Evolutionary conservation across 192 early-diverging fungal species (phyloP).

Genomic region (Geranomyces variabilis): DNA sequence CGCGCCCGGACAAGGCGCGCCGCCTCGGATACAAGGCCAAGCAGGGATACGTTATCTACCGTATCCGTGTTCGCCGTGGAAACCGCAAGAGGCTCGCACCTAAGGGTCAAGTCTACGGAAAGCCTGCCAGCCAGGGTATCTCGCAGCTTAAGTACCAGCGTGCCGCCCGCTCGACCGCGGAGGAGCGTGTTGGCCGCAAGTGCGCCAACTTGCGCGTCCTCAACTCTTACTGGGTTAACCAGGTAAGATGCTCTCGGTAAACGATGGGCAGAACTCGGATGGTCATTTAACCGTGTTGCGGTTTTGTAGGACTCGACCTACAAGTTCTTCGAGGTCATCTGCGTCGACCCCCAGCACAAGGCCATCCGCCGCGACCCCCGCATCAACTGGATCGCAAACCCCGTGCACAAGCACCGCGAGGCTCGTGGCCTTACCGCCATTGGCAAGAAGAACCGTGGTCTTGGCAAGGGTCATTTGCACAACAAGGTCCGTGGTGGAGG

Average conservation of each 20-base stretch:
- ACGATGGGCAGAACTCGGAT: neutral
- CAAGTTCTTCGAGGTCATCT: conserved; percentile 99
- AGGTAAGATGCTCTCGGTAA: conserved; percentile 36
- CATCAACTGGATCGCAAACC: conserved; percentile 99
- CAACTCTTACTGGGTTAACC: conserved; percentile 99
- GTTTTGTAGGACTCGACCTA: conserved; percentile 86
- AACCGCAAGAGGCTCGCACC: conserved; percentile 95
- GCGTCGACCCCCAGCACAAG: conserved; percentile 97
- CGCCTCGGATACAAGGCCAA: conserved; percentile 99
- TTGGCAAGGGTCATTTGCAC: conserved; percentile 94
- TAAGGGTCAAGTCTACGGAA: conserved; percentile 99
- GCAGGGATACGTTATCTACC: conserved; percentile 99
- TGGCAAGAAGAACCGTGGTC: conserved; percentile 96
- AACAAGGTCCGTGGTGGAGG: conserved; percentile 97
- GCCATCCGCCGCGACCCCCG: conserved; percentile 97
- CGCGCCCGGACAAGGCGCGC: conserved; percentile 98
- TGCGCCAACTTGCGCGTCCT: conserved; percentile 98
- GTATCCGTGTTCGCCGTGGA: conserved; percentile 98
- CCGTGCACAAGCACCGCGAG: conserved; percentile 99
- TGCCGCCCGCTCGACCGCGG: conserved; percentile 89
- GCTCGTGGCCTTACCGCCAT: conserved; percentile 95
- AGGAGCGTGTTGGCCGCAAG: conserved; percentile 97
- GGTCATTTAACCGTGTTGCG: neutral
- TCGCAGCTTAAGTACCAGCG: conserved; percentile 99
- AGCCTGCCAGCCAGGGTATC: conserved; percentile 97